Evolutionary conservation across 805 yeast genomes (phyloP), one percentile per base, ranked within the genome.

Genomic region (Lachancea meyersii): DNA sequence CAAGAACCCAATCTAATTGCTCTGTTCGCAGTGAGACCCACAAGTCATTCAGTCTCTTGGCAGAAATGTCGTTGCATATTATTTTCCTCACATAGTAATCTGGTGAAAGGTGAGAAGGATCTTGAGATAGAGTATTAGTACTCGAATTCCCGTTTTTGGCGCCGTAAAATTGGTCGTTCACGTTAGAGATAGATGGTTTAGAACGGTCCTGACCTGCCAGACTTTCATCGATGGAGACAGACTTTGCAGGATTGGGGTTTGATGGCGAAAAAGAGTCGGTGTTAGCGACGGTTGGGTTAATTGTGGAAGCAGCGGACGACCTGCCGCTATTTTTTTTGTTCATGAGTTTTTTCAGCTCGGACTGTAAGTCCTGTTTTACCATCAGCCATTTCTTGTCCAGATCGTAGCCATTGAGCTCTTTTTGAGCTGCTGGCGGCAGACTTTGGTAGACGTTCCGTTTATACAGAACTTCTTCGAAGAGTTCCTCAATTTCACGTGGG

Each of bases 11-110:
- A 28, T 69, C 75, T 18, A 79, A 69, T 19, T 89, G 88, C 58
- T 91, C 97, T 0, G 97, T 87, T 49, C 97, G 77, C 33, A 91
- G 69, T 36, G 95, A 86, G 5, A 93, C 96, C 84, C 93, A 86
- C 40, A 93, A 71, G 51, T 85, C 85, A 31, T 83, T 86, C 49
- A 91, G 68, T 59, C 89, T 86, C 40, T 76, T 77, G 3, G 78
- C 67, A 1, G 84, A 70, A 41, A 89, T 79, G 24, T 77, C 64
- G 53, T 83, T 82, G 28, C 83, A 80, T 56, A 89, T 72, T 49
- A 93, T 71, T 47, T 75, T 74, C 40, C 83, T 75, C 14, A 91
- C 88, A 61, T 84, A 91, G 52, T 75, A 79, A 48, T 79, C 87
- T 1, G 93, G 96, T 19, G 80, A 73, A 46, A 66, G 60, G 32